Evolutionary conservation across 1,139 yeast genomes (phyloP), one percentile per base, ranked within the genome.

Genomic region (Pichia sp.): DNA sequence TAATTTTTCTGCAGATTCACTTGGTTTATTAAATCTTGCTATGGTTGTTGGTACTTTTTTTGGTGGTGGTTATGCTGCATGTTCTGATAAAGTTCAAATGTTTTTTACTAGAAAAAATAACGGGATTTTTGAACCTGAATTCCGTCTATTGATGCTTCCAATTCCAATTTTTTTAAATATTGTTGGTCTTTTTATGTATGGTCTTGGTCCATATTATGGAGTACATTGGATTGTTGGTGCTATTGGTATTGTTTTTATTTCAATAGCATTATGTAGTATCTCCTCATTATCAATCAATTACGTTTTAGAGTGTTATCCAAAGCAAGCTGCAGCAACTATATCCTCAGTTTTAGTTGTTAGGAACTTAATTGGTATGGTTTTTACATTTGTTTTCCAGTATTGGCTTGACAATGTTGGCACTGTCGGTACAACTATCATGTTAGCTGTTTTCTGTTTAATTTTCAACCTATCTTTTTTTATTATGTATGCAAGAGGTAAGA

Each of bases 1-100:
- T 74, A 79, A 78, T 64, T 80, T 81, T 59, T 68, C 79, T 24
- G 75, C 79, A 44, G 73, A 79, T n/a, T 86, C 82, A 3, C 85
- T 85, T 9, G 92, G 88, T 0, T 65, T 84, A 47, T 82, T 84
- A 85, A 82, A 84, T 60, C 77, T 85, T 26, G 86, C 92, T 8
- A 76, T 86, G 34, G 64, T 83, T 45, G 75, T 82, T 43, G 94
- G 95, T 15, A 85, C 90, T 1, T 66, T 80, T 11, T 64, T 84
- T 52, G 94, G 92, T 11, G 82, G 89, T 64, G 60, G 80, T 43
- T 77, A 88, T 9, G 92, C 92, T 41, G 67, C 73, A 16, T 50
- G 82, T 23, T 79, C 87, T 22, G 94, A 85, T 63, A 72, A 74
- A 60, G 79, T 84, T 61, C 85, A 81, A 18, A 65, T 79, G 36